Evolutionary conservation across 805 yeast genomes (phyloP).

Genomic region (Metschnikowia sp.): DNA sequence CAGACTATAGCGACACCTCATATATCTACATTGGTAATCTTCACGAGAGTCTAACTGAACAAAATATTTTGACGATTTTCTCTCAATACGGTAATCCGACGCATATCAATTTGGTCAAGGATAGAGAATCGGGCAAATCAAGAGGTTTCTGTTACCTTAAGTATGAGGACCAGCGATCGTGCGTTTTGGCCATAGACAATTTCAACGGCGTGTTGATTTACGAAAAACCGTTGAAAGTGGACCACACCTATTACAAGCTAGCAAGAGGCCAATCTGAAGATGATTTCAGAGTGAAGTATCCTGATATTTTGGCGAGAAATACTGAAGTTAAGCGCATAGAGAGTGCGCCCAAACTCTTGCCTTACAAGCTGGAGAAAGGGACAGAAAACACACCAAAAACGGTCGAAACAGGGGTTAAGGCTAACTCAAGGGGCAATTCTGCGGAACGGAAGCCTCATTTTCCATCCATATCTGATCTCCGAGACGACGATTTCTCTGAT

Average conservation of each 20-base stretch:
- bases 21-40: slow-evolving; percentile 76
- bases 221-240: slow-evolving; percentile 54
- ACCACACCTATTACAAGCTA: slow-evolving; percentile 64
- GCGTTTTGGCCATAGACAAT: slow-evolving; percentile 85
- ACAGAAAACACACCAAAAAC: background rate
- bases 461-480: no score
- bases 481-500: slow-evolving; percentile 30
- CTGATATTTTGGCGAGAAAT: slow-evolving; percentile 1
- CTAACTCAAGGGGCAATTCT: background rate
- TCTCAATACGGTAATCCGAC: slow-evolving; percentile 90
- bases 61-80: slow-evolving; percentile 72
- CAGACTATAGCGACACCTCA: slow-evolving; percentile 73
- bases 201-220: slow-evolving; percentile 64
- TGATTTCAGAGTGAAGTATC: slow-evolving; percentile 32
- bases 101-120: slow-evolving; percentile 66
- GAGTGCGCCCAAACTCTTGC: slow-evolving; percentile 6
- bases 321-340: slow-evolving; percentile 7
- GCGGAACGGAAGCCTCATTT: background rate
- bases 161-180: slow-evolving; percentile 76
- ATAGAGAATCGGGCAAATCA: slow-evolving; percentile 59
- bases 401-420: background rate
- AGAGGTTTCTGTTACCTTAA: slow-evolving; percentile 79
- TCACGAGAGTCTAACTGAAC: slow-evolving; percentile 62
- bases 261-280: slow-evolving; percentile 50
- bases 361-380: background rate